Conservation (phyloP, 768 basidiomycete species). For the Strobilomyces echinocephalus region DNA sequence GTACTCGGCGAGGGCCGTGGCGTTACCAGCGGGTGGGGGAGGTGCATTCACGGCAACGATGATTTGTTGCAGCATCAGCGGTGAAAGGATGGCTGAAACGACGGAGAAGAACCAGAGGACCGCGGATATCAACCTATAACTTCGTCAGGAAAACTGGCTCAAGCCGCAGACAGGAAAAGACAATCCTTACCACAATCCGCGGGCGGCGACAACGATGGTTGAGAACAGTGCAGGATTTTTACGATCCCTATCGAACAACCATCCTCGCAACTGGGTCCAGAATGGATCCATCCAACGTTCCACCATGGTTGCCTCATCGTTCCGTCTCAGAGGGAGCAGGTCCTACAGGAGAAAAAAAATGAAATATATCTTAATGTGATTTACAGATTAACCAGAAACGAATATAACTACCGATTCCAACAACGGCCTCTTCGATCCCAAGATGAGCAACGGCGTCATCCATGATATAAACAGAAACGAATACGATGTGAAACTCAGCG, state of each 20-base stretch:
- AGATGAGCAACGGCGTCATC: conserved; percentile 24
- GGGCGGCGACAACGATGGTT: conserved; percentile 15
- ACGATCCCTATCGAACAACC: conserved; percentile 15
- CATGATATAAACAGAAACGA: conserved; percentile 23
- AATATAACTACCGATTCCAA: conserved; percentile 31
- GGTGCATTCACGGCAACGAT: conserved; percentile 22
- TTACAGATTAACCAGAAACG: conserved; percentile 20
- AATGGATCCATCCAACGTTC: conserved; percentile 24
- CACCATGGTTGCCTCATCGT: conserved; percentile 21
- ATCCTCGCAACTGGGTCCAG: conserved; percentile 19
- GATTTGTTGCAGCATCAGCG: conserved; percentile 26
- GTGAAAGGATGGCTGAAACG: conserved; percentile 18
- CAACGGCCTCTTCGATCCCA: conserved; percentile 26
- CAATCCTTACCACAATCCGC: conserved; percentile 12
- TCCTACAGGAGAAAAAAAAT: conserved; percentile 16
- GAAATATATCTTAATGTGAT: conserved; percentile 16
- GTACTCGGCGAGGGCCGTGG: conserved; percentile 21
- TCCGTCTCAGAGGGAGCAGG: conserved; percentile 23
- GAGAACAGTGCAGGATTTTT: conserved; percentile 16
- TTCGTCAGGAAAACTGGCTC: not conserved
- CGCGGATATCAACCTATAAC: conserved; percentile 22
- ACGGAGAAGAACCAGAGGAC: conserved; percentile 29
- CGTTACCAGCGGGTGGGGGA: conserved; percentile 14
- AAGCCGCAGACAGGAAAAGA: not conserved
- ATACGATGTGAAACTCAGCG: conserved; percentile 9